Conservation (phyloP, 2,329 filamentous ascomycete genomes). For the Ploettnerulaceae sp. region DNA sequence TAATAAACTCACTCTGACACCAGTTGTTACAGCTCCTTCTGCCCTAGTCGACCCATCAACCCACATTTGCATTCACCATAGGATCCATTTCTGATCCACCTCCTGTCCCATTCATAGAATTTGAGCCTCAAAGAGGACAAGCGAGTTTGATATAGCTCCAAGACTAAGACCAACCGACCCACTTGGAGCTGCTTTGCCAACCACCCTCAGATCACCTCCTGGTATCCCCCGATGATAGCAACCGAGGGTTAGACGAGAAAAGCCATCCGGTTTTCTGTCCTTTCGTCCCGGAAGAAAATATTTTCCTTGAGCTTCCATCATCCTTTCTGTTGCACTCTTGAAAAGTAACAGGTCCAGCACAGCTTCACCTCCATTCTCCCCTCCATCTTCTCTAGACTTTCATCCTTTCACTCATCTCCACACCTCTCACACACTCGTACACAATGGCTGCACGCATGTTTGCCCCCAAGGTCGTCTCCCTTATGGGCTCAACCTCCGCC, state of each 20-base stretch:
- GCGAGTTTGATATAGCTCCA: too few relatives aligned
- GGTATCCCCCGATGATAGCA: conserved; percentile 7
- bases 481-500: conserved; percentile 55
- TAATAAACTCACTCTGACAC: background rate
- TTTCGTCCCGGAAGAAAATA: conserved; percentile 21
- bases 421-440: conserved; percentile 35
- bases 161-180: conserved; percentile 11
- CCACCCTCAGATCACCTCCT: conserved; percentile 20
- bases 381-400: conserved; percentile 24
- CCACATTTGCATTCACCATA: background rate
- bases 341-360: conserved; percentile 16
- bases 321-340: conserved; percentile 17
- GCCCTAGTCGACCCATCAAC: background rate
- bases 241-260: conserved; percentile 15
- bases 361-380: conserved; percentile 12
- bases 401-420: conserved; percentile 18
- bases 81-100: conserved; percentile 11
- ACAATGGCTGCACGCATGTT: conserved; percentile 79
- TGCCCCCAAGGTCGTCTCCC: conserved; percentile 71
- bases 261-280: conserved; percentile 10
- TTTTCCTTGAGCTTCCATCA: conserved; percentile 16
- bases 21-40: background rate
- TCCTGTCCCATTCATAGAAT: background rate
- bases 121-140: conserved; percentile 21
- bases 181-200: conserved; percentile 1